Conservation (phyloP, 768 basidiomycete genomes). For the Crepidotus variabilis region DNA sequence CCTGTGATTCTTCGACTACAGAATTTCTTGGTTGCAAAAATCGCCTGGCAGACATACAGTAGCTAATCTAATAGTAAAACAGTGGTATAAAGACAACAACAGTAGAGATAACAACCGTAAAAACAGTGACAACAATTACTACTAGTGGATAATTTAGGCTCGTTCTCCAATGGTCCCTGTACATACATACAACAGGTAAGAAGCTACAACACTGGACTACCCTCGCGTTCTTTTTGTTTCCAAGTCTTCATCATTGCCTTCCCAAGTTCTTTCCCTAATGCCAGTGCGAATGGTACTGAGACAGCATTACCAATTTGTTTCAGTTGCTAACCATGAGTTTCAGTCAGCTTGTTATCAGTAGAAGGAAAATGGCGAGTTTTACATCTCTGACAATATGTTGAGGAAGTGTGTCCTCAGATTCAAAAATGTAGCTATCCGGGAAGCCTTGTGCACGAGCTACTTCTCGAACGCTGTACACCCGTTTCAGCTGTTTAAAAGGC, state of each 20-base stretch:
- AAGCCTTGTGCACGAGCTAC: constrained; percentile 77
- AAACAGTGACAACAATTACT: no score
- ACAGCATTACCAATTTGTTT: constrained; percentile 82
- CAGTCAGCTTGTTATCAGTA: neutral
- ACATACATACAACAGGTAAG: neutral
- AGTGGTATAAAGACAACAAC: no score
- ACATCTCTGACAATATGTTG: constrained; percentile 48
- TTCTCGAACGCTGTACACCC: constrained; percentile 64
- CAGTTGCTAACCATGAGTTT: constrained; percentile 46
- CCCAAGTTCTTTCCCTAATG: constrained; percentile 49
- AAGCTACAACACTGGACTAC: constrained; percentile 29
- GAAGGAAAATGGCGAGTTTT: neutral
- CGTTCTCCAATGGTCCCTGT: no score
- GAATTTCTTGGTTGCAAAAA: no score
- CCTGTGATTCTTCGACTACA: no score
- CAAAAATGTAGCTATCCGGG: constrained; percentile 65
- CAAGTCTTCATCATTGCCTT: constrained; percentile 43
- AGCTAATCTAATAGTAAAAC: no score
- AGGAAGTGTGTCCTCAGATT: constrained; percentile 37
- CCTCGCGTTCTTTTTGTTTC: constrained; percentile 38
- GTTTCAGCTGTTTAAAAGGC: constrained; percentile 52
- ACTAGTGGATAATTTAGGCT: no score
- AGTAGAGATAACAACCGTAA: no score
- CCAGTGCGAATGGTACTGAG: constrained; percentile 63
- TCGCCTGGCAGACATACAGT: no score